Percentiles rank a stretch among this genome's conserved stretches.
Evolutionary conservation across 1,139 yeast genomes (phyloP).

Genomic region (Candida sanyaensis): DNA sequence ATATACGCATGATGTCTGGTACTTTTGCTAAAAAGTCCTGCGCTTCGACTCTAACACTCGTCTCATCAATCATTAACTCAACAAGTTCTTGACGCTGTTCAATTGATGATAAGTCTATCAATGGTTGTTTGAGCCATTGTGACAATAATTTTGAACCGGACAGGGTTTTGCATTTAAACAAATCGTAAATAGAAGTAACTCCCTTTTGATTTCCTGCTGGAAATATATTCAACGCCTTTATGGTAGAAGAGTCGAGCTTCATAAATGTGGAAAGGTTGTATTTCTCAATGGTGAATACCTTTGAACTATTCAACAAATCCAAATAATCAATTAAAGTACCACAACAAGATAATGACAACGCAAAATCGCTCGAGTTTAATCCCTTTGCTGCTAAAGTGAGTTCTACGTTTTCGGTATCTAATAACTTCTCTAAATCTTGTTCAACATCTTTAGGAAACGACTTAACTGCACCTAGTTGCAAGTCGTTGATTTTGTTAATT

Average conservation of each 20-base stretch:
- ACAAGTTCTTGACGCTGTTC: constrained; percentile 72
- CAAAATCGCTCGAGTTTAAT: constrained; percentile 36
- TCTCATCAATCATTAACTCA: constrained; percentile 67
- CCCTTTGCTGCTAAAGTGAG: constrained; percentile 63
- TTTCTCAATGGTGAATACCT: constrained; percentile 54
- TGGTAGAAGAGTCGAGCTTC: constrained; percentile 90
- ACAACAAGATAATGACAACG: constrained; percentile 47
- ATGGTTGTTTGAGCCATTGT: constrained; percentile 96
- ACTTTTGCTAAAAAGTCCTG: constrained; percentile 69
- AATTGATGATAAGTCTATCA: constrained; percentile 63
- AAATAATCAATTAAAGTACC: constrained; percentile 68
- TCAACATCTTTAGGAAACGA: constrained; percentile 69
- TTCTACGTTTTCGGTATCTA: constrained; percentile 49
- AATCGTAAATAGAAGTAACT: constrained; percentile 68
- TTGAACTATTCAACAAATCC: constrained; percentile 56
- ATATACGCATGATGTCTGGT: constrained; percentile 79
- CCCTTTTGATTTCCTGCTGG: constrained; percentile 54
- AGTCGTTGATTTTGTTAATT: constrained; percentile 69
- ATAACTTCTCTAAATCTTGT: constrained; percentile 67
- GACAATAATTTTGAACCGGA: constrained; percentile 85
- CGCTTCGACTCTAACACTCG: constrained; percentile 66
- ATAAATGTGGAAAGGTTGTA: constrained; percentile 77
- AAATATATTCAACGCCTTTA: constrained; percentile 82
- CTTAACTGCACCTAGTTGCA: constrained; percentile 65
- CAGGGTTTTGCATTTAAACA: constrained; percentile 79